A percentile compares a stretch with the other conserved stretches of the same genome.
Conservation (phyloP, 306 rosid genomes). For the Macrotyloma uniflorum region DNA sequence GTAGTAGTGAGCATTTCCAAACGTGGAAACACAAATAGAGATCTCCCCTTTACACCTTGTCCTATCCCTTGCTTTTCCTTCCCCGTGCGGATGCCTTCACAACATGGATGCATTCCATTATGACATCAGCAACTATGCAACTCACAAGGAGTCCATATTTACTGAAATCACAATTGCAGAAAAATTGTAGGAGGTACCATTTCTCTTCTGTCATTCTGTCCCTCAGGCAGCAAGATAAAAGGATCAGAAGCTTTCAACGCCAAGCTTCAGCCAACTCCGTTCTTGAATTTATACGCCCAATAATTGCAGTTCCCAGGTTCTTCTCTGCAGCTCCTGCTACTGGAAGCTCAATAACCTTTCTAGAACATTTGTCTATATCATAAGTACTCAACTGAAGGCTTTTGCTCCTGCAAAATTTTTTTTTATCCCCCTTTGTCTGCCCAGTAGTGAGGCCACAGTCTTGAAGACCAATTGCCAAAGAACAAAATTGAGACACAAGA, state of each 20-base stretch:
- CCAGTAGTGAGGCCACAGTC: slow-evolving; percentile 38
- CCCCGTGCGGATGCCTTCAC: not conserved
- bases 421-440: slow-evolving; percentile 44
- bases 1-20: slow-evolving; percentile 36
- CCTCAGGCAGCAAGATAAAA: not conserved
- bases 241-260: slow-evolving; percentile 67
- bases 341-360: slow-evolving; percentile 50
- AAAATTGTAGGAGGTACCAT: slow-evolving; percentile 1
- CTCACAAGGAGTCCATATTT: slow-evolving; percentile 17
- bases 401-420: slow-evolving; percentile 49
- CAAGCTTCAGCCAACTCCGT: slow-evolving; percentile 84
- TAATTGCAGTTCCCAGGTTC: slow-evolving; percentile 59
- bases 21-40: slow-evolving; percentile 36
- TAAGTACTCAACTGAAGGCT: slow-evolving; percentile 52
- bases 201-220: slow-evolving; percentile 21
- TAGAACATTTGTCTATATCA: slow-evolving; percentile 48
- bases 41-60: slow-evolving; percentile 38
- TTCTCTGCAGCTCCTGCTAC: slow-evolving; percentile 53
- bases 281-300: slow-evolving; percentile 74
- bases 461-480: slow-evolving; percentile 55
- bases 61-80: slow-evolving; percentile 8
- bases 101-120: slow-evolving; percentile 21
- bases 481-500: slow-evolving; percentile 65
- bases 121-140: slow-evolving; percentile 33
- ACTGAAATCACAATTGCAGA: slow-evolving; percentile 19